Evolutionary conservation across 495 filamentous ascomycete species (phyloP).

Genomic region (Aspergillus sclerotioniger): DNA sequence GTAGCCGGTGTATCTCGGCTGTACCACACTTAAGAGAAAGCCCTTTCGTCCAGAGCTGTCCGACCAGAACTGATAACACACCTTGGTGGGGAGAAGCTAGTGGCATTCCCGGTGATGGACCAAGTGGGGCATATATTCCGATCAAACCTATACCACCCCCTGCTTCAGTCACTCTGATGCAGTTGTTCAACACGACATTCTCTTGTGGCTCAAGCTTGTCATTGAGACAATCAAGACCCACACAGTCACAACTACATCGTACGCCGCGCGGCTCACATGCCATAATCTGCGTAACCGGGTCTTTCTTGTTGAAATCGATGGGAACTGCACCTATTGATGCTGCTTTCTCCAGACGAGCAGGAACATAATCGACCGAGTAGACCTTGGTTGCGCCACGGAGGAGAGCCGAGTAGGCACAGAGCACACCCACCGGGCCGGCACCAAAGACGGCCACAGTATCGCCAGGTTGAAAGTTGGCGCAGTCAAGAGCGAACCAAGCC

Average conservation of each 20-base stretch:
- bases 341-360: conserved; percentile 9
- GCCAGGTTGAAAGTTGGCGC: conserved; percentile 7
- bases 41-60: conserved; percentile 2
- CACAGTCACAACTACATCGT: conserved; percentile 11
- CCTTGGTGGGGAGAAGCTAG: neutral
- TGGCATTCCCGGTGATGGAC: neutral
- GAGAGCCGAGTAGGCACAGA: conserved; percentile 49
- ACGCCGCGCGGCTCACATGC: conserved; percentile 15
- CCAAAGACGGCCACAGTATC: conserved; percentile 15
- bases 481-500: conserved; percentile 7
- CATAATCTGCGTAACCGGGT: neutral
- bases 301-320: conserved; percentile 6
- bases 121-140: conserved; percentile 24
- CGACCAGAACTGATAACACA: conserved; percentile 6
- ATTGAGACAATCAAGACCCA: conserved; percentile 19
- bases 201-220: conserved; percentile 31
- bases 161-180: conserved; percentile 36
- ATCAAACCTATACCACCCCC: conserved; percentile 42
- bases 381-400: conserved; percentile 41
- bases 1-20: conserved; percentile 3
- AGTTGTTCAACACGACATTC: conserved; percentile 35
- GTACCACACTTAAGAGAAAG: conserved; percentile 1
- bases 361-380: conserved; percentile 17
- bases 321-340: conserved; percentile 15
- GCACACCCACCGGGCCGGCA: conserved; percentile 40